Evolutionary conservation across 805 yeast species (phyloP), one percentile per base, ranked within the genome.

Genomic region (Brettanomyces naardenensis): DNA sequence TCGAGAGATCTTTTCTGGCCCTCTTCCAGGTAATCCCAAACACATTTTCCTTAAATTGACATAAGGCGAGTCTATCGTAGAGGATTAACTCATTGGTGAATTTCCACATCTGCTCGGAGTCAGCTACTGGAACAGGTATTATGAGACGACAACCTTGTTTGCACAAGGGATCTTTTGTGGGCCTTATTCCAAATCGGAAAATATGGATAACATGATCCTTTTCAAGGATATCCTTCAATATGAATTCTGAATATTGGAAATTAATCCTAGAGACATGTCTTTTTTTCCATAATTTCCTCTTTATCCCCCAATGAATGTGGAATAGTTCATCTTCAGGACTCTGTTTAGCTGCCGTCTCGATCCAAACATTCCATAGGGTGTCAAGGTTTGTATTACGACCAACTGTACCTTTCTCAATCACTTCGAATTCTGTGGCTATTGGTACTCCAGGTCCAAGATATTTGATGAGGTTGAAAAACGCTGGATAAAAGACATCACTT

Each of bases 331-430:
- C 26, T 7, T n/a, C 25, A 13, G 14, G 19, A 11, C 13, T n/a
- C 17, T 14, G 13, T n/a, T n/a, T 21, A 7, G 14, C 14, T 18
- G 15, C 25, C 13, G 35, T 25, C 20, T 33, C 36, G 13, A n/a
- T 15, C 36, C 36, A 33, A 22, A 33, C 19, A 25, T 23, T 33
- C 36, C 36, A 33, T 22, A 33, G n/a, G 6, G 29, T 22, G 7
- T 21, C 19, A 9, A 33, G 18, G 20, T 9, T 7, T 18, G 13
- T 22, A 11, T 2, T 25, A 5, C 14, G 14, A 10, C 17, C 19
- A 6, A n/a, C 19, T 27, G 13, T 18, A 15, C 15, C 30, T 2
- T 30, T 18, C 6, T n/a, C 19, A 15, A 18, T 9, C 7, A 30
- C 11, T 13, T 31, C 34, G 15, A 19, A 13, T 31, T 31, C 26